Percentiles rank a stretch among this genome's conserved stretches.
Conservation (phyloP, 495 filamentous ascomycete genomes). For the Daldinia grandis region DNA sequence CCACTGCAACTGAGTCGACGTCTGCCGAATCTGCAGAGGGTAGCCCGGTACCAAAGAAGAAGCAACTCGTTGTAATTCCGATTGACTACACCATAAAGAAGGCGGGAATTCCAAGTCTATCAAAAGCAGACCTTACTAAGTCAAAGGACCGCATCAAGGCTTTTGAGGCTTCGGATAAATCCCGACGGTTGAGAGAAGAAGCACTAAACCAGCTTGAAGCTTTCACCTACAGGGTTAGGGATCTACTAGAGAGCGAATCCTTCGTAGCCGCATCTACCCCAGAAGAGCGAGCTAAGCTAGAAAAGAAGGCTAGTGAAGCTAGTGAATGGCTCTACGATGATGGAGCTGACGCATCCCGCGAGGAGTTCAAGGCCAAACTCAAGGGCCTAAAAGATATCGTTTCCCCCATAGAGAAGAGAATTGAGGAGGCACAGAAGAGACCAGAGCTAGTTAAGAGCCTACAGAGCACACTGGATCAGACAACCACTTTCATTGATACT, state of each 20-base stretch:
- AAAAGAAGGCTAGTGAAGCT: conserved; percentile 68
- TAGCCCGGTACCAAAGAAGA: conserved; percentile 61
- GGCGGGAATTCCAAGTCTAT: conserved; percentile 65
- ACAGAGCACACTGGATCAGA: conserved; percentile 67
- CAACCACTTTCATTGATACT: conserved; percentile 58
- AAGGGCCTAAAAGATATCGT: conserved; percentile 76
- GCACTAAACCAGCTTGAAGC: conserved; percentile 89
- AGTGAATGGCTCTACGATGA: conserved; percentile 93
- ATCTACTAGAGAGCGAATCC: conserved; percentile 76
- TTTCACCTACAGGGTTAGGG: conserved; percentile 90
- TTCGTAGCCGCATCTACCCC: conserved; percentile 75
- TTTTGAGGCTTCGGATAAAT: conserved; percentile 83
- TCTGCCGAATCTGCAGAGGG: conserved; percentile 52
- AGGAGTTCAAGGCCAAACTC: conserved; percentile 74
- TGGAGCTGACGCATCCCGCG: conserved; percentile 75
- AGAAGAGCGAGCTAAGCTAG: conserved; percentile 67
- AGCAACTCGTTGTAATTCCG: conserved; percentile 74
- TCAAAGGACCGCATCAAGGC: conserved; percentile 77
- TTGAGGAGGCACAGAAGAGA: conserved; percentile 70
- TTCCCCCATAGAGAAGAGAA: conserved; percentile 71
- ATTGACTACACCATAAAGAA: conserved; percentile 69
- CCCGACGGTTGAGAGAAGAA: conserved; percentile 82
- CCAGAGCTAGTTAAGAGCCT: conserved; percentile 71
- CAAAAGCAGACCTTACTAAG: conserved; percentile 66
- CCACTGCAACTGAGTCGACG: conserved; percentile 55